Conservation (phyloP, 78 protist genomes). For the Pelomyxa schiedti region DNA sequence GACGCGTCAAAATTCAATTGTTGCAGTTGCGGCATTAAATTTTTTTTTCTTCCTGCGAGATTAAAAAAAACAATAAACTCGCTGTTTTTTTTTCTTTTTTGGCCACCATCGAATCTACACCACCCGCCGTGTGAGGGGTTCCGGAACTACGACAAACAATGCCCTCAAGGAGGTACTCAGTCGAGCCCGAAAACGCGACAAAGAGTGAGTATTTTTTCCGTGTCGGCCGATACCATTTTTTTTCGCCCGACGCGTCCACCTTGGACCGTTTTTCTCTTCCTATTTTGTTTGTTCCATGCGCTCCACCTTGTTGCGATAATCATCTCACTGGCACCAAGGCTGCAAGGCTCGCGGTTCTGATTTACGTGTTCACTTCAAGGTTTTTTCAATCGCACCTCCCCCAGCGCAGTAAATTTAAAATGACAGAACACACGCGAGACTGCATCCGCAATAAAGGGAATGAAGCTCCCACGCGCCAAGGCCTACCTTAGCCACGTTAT, state of each 20-base stretch:
- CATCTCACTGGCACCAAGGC: no score
- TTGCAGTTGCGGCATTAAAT: no score
- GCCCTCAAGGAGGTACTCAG: slow-evolving; percentile 2
- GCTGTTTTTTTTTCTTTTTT: no score
- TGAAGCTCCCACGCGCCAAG: slow-evolving; percentile 63
- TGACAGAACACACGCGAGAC: slow-evolving; percentile 95
- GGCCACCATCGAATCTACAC: no score
- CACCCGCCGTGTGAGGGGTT: no score
- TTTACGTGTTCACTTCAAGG: slow-evolving; percentile 91
- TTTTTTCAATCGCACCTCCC: background rate
- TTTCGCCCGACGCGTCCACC: background rate
- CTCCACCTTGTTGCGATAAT: no score
- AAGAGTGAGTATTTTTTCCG: background rate
- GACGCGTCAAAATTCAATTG: no score
- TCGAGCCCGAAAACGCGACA: background rate
- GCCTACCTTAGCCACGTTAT: slow-evolving; percentile 73
- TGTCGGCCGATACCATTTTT: background rate
- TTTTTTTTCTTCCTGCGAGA: no score
- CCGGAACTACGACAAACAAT: no score
- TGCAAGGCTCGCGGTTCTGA: slow-evolving; percentile 83
- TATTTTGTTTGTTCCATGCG: background rate
- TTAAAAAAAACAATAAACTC: no score
- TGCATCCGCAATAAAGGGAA: slow-evolving; percentile 75
- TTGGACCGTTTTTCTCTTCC: background rate
- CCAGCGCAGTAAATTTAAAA: background rate